Percentiles rank a stretch among this genome's conserved stretches.
Evolutionary conservation across 805 yeast genomes (phyloP).

Genomic region (Teunomyces panamensis): DNA sequence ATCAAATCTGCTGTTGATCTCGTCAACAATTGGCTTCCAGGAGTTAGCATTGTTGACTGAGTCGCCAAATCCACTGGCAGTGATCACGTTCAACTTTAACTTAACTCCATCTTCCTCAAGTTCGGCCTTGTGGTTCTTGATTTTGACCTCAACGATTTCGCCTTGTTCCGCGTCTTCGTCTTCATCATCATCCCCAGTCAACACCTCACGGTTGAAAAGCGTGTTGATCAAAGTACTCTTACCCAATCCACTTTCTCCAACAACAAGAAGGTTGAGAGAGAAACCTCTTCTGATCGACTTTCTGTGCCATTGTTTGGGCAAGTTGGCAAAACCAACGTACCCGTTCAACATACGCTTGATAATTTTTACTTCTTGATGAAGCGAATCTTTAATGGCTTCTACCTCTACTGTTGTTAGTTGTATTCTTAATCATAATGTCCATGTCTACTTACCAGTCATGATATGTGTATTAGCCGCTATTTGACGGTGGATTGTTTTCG

Average conservation of each 20-base stretch:
- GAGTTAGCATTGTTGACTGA: conserved; percentile 66
- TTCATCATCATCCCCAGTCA: conserved; percentile 27
- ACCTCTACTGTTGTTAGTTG: conserved; percentile 12
- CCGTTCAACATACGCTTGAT: conserved; percentile 83
- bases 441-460: conserved; percentile 5
- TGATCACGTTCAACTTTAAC: conserved; percentile 77
- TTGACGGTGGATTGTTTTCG: conserved; percentile 5
- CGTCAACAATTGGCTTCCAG: conserved; percentile 90
- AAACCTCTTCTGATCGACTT: conserved; percentile 80
- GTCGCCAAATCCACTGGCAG: conserved; percentile 94
- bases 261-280: conserved; percentile 81
- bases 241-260: conserved; percentile 91
- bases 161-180: conserved; percentile 15
- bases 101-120: conserved; percentile 92
- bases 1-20: conserved; percentile 83
- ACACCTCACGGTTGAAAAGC: conserved; percentile 54
- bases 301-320: conserved; percentile 99
- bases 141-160: conserved; percentile 38
- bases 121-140: conserved; percentile 54
- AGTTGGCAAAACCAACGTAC: conserved; percentile 94
- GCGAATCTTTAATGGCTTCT: conserved; percentile 11
- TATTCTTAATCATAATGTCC: neutral
- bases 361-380: conserved; percentile 49
- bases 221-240: conserved; percentile 91
- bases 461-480: conserved; percentile 2